Conservation (phyloP, 768 basidiomycete genomes). For the Lentinula boryana region DNA sequence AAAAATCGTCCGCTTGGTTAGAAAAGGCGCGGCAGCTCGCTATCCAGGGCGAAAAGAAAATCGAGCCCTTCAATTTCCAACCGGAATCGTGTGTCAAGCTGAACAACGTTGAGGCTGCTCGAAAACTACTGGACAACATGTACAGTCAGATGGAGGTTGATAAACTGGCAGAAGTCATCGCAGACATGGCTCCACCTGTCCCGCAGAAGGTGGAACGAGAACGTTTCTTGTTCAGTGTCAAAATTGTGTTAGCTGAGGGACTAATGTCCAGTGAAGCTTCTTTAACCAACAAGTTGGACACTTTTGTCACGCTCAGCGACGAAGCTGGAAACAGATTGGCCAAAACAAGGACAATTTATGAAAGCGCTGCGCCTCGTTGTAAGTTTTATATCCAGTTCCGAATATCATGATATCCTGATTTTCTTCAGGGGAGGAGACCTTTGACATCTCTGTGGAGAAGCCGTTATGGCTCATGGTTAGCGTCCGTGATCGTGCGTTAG, state of each 20-base stretch:
- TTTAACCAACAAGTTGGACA: constrained; percentile 69
- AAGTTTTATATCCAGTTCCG: constrained; percentile 25
- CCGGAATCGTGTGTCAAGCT: constrained; percentile 94
- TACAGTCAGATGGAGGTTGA: constrained; percentile 91
- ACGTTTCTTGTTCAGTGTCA: constrained; percentile 87
- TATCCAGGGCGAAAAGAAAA: constrained; percentile 77
- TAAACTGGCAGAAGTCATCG: constrained; percentile 63
- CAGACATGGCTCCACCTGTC: constrained; percentile 55
- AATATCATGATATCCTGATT: neutral
- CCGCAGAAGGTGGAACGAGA: constrained; percentile 64
- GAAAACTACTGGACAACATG: constrained; percentile 88
- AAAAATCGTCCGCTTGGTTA: constrained; percentile 84
- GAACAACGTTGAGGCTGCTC: constrained; percentile 93
- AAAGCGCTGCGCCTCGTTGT: constrained; percentile 88
- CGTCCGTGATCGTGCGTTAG: constrained; percentile 81
- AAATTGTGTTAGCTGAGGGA: constrained; percentile 87
- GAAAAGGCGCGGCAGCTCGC: constrained; percentile 80
- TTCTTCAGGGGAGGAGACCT: constrained; percentile 86
- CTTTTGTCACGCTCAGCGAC: constrained; percentile 92
- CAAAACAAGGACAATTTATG: constrained; percentile 95
- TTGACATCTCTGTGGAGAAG: constrained; percentile 90
- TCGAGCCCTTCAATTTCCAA: constrained; percentile 92
- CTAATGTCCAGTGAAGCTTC: constrained; percentile 72
- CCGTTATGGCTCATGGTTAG: constrained; percentile 98
- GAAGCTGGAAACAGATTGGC: constrained; percentile 84